Evolutionary conservation across 176 grass and related monocot genomes (phyloP).

Genomic region (Chloris gayana): DNA sequence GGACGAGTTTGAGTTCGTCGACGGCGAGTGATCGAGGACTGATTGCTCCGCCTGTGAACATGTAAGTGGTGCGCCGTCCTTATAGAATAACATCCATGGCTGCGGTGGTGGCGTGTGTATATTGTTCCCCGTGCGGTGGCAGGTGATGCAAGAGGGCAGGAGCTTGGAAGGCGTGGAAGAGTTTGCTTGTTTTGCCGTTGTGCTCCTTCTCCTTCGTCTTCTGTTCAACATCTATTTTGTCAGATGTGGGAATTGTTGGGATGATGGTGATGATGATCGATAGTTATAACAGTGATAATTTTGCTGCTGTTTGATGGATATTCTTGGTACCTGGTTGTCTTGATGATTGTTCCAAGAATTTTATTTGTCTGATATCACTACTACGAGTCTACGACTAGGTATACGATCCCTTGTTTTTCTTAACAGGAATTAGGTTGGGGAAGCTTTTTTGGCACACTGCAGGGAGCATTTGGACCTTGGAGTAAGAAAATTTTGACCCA

Average conservation of each 20-base stretch:
- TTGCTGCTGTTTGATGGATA: conserved; percentile 33
- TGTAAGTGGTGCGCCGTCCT: conserved; percentile 32
- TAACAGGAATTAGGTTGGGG: neutral
- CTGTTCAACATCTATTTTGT: conserved; percentile 37
- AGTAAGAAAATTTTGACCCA: neutral
- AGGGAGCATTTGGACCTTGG: neutral
- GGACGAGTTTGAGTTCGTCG: conserved; percentile 95
- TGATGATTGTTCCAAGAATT: conserved; percentile 18
- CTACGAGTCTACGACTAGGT: neutral
- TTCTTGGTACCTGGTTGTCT: neutral
- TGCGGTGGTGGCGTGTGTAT: conserved; percentile 45
- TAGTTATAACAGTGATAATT: conserved; percentile 38
- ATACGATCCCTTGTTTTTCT: neutral
- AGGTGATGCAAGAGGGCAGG: conserved; percentile 14
- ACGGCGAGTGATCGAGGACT: conserved; percentile 16
- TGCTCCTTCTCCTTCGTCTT: conserved; percentile 29
- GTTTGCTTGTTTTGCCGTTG: conserved; percentile 30
- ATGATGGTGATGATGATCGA: conserved; percentile 24
- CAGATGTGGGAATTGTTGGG: conserved; percentile 45
- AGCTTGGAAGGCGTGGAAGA: conserved; percentile 2
- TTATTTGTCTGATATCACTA: neutral
- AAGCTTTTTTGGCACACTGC: neutral
- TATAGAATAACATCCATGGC: conserved; percentile 39
- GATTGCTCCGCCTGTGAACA: neutral
- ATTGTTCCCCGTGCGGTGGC: conserved; percentile 37